Conservation (phyloP, 257 asterid genomes). For the Fraxinus quadrangulata region DNA sequence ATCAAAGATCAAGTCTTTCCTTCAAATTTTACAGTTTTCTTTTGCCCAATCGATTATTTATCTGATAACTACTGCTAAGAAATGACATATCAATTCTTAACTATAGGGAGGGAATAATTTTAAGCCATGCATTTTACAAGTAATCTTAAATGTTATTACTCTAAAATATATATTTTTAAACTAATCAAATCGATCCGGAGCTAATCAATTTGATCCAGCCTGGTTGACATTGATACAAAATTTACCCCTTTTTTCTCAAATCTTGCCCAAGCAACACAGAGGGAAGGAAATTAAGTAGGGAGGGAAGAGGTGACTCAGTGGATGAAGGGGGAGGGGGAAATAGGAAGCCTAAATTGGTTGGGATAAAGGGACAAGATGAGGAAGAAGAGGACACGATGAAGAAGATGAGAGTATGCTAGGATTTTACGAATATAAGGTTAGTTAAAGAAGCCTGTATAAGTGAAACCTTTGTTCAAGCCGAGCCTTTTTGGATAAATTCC, state of each 20-base stretch:
- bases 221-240: no score
- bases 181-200: no score
- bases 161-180: no score
- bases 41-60: neutral
- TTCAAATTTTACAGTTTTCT: neutral
- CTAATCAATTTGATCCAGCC: no score
- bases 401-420: neutral
- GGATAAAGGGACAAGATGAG: neutral
- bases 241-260: neutral
- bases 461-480: neutral
- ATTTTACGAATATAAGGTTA: no score
- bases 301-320: no score
- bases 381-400: neutral
- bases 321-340: neutral
- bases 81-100: no score
- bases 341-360: neutral
- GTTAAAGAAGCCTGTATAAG: neutral
- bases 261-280: neutral
- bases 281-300: no score
- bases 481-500: neutral
- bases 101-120: no score
- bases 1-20: neutral
- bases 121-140: no score
- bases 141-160: no score
- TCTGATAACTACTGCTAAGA: conserved; percentile 1